A percentile compares a stretch with the other conserved stretches of the same genome.
Evolutionary conservation across 1,139 yeast species (phyloP).

Genomic region (Candida buenavistaensis): DNA sequence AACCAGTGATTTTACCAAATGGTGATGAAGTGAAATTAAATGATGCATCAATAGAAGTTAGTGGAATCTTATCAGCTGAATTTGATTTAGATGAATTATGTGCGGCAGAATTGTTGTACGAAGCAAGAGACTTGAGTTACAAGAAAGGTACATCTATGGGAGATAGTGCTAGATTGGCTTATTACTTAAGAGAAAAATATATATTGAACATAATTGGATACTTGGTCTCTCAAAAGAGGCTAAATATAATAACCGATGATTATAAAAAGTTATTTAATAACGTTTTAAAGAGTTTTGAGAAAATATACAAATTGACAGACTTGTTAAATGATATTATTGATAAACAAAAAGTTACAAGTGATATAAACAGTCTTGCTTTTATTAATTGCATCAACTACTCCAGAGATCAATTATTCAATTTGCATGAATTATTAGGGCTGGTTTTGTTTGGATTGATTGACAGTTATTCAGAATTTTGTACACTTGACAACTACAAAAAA

Average conservation of each 20-base stretch:
- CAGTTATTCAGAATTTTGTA: constrained; percentile 33
- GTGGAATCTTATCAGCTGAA: constrained; percentile 56
- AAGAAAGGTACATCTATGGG: constrained; percentile 54
- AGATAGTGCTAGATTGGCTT: constrained; percentile 73
- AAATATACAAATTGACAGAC: constrained; percentile 54
- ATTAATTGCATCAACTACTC: constrained; percentile 57
- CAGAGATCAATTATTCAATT: constrained; percentile 59
- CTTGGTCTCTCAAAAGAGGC: constrained; percentile 38
- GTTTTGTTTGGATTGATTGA: constrained; percentile 53
- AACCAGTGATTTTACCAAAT: constrained; percentile 47
- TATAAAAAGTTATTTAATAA: constrained; percentile 30
- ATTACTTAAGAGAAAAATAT: constrained; percentile 66
- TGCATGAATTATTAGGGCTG: constrained; percentile 74
- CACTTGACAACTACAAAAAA: constrained; percentile 33
- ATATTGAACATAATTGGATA: constrained; percentile 71
- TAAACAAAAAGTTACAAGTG: constrained; percentile 53
- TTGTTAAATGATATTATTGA: constrained; percentile 64
- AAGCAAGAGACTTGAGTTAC: constrained; percentile 41
- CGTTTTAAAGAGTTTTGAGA: constrained; percentile 53
- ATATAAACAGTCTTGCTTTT: constrained; percentile 45
- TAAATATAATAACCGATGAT: constrained; percentile 22
- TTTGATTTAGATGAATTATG: constrained; percentile 37
- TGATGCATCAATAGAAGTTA: constrained; percentile 51
- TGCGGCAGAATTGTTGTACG: constrained; percentile 38
- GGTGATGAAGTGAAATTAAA: constrained; percentile 72